A percentile compares a stretch with the other conserved stretches of the same genome.
Conservation (phyloP, 345 rosid species). For the Gossypium rotundifolium region DNA sequence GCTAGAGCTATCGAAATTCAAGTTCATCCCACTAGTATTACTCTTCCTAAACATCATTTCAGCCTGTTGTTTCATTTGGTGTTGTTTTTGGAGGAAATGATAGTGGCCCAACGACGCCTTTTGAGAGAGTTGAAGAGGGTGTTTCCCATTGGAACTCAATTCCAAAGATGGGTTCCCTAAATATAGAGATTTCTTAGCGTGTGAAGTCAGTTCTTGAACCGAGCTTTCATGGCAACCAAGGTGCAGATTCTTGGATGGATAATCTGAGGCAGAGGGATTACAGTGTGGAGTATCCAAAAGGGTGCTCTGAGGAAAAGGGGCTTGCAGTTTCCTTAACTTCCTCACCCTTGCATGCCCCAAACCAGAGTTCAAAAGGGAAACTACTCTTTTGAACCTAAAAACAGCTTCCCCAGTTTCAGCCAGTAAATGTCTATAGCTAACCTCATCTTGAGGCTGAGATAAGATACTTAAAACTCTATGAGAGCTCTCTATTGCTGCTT, state of each 20-base stretch:
- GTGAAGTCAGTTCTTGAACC: constrained; percentile 45
- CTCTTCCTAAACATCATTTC: constrained; percentile 64
- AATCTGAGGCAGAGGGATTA: constrained; percentile 33
- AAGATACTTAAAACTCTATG: constrained; percentile 65
- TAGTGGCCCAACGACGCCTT: constrained; percentile 33
- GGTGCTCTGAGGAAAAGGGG: constrained; percentile 44
- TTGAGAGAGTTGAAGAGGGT: constrained; percentile 43
- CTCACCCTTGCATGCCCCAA: constrained; percentile 96
- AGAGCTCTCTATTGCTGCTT: constrained; percentile 80
- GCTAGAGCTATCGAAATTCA: constrained; percentile 74
- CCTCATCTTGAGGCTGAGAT: constrained; percentile 56
- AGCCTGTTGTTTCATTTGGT: constrained; percentile 64
- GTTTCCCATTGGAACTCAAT: constrained; percentile 50
- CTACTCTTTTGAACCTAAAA: constrained; percentile 76
- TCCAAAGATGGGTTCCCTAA: constrained; percentile 47
- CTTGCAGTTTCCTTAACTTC: constrained; percentile 48
- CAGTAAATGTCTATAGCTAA: constrained; percentile 48
- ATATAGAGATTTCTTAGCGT: constrained; percentile 41
- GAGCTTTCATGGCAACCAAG: constrained; percentile 33
- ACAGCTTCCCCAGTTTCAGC: constrained; percentile 82
- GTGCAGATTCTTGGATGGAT: constrained; percentile 34
- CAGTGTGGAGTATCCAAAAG: constrained; percentile 50
- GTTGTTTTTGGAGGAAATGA: constrained; percentile 37
- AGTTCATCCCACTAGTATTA: constrained; percentile 52
- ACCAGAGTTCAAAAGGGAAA: constrained; percentile 56